phyloP scores from a whole-genome alignment of 1,139 yeast genomes.

The Geotrichum macrosporum region DNA sequence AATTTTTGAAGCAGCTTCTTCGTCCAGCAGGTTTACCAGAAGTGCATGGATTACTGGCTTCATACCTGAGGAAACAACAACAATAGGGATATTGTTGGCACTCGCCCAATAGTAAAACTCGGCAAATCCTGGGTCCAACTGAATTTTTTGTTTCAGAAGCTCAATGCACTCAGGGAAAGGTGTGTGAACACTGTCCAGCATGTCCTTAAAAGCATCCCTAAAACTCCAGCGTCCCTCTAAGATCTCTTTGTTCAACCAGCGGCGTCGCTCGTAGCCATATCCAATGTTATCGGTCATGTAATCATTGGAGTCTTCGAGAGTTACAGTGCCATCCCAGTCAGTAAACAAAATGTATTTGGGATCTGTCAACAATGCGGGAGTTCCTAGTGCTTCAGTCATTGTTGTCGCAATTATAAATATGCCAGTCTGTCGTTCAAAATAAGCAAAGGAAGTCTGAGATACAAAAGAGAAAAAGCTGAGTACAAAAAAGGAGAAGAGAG shows the following conservation, averaged over 20 bases:
- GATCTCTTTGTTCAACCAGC: slow-evolving; percentile 64
- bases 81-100: slow-evolving; percentile 64
- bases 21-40: slow-evolving; percentile 68
- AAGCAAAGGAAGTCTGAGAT: too few species aligned
- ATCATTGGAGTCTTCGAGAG: slow-evolving; percentile 88
- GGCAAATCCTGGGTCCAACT: slow-evolving; percentile 87
- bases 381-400: slow-evolving; percentile 15
- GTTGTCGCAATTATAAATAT: not conserved
- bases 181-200: slow-evolving; percentile 72
- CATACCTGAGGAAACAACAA: slow-evolving; percentile 85
- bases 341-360: slow-evolving; percentile 80
- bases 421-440: too few species aligned
- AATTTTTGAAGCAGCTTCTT: slow-evolving; percentile 64
- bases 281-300: slow-evolving; percentile 84
- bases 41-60: slow-evolving; percentile 79
- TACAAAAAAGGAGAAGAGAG: too few species aligned
- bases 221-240: slow-evolving; percentile 65
- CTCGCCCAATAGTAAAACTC: slow-evolving; percentile 77
- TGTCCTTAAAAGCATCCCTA: slow-evolving; percentile 70
- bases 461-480: too few species aligned
- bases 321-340: slow-evolving; percentile 97
- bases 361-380: slow-evolving; percentile 36
- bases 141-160: slow-evolving; percentile 46
- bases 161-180: slow-evolving; percentile 84
- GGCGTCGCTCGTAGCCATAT: slow-evolving; percentile 68